Percentiles rank a stretch among this genome's conserved stretches.
These are phyloP conservation scores for Pilobolus umbonatus DNA, from an alignment of 192 early-diverging fungal species.

Conservation along the genomic window DNA sequence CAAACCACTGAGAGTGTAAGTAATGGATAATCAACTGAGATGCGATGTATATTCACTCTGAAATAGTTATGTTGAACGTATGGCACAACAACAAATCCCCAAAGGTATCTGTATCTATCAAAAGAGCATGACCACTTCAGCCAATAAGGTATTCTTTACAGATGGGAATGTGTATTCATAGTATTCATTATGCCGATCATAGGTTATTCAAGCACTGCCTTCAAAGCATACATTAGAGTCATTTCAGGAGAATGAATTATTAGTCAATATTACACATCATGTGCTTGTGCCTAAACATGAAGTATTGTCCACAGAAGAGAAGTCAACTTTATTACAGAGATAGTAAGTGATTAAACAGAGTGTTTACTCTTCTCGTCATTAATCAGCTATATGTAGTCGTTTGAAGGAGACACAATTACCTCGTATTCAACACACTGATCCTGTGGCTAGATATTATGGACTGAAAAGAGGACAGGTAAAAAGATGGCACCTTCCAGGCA, in stretches of 20 bases:
- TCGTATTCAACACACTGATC: constrained; percentile 81
- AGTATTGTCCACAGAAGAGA: constrained; percentile 82
- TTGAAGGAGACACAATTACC: constrained; percentile 95
- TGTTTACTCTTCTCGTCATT: neutral
- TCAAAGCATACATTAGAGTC: constrained; percentile 74
- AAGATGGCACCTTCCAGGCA: constrained; percentile 7
- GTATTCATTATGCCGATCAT: neutral
- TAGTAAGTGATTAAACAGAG: constrained; percentile 61
- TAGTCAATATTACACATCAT: constrained; percentile 98
- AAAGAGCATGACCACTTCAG: constrained; percentile 76
- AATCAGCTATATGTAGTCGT: constrained; percentile 47
- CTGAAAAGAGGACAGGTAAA: constrained; percentile 71
- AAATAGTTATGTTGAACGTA: constrained; percentile 61
- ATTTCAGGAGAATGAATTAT: constrained; percentile 86
- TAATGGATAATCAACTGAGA: constrained; percentile 1
- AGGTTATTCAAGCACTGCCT: constrained; percentile 64
- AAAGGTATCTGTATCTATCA: constrained; percentile 87
- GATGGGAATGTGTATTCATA: neutral
- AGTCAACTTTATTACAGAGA: constrained; percentile 80
- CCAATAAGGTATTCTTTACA: constrained; percentile 64
- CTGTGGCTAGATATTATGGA: constrained; percentile 95
- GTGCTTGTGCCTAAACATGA: constrained; percentile 92
- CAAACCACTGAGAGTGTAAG: constrained; percentile 82
- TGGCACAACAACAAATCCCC: constrained; percentile 77
- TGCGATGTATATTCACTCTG: too few species aligned